A percentile compares a stretch with the other conserved stretches of the same genome.
phyloP scores from a whole-genome alignment of 345 rosid genomes.

The Citrus australasica region DNA sequence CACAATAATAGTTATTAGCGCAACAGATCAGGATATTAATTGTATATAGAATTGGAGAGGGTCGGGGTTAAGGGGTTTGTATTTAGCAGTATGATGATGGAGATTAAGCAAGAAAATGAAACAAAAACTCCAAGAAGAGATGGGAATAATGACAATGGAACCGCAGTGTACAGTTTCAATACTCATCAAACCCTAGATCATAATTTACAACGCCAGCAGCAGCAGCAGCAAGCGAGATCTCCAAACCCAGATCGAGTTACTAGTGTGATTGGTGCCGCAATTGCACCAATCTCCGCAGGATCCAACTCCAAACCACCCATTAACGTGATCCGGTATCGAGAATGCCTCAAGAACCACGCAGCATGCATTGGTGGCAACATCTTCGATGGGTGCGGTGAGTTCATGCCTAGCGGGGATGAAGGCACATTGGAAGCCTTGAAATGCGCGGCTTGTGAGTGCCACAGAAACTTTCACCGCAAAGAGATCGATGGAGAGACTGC shows the following conservation, averaged over 20 bases:
- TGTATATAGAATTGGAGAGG: neutral
- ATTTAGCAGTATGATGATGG: constrained; percentile 24
- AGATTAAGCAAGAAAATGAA: constrained; percentile 41
- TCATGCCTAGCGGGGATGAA: constrained; percentile 95
- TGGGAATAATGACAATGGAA: constrained; percentile 41
- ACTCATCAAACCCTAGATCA: constrained; percentile 82
- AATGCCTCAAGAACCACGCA: constrained; percentile 90
- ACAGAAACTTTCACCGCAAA: constrained; percentile 91
- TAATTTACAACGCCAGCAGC: constrained; percentile 20
- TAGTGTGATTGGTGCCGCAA: constrained; percentile 12
- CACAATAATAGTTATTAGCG: too few species aligned
- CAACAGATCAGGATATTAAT: neutral
- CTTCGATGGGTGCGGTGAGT: constrained; percentile 93
- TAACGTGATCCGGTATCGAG: constrained; percentile 46
- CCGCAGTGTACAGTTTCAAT: constrained; percentile 30
- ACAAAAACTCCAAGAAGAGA: constrained; percentile 39
- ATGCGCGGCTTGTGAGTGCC: constrained; percentile 95
- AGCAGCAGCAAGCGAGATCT: constrained; percentile 24
- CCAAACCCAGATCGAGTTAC: constrained; percentile 37
- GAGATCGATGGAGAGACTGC: constrained; percentile 50
- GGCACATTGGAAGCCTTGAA: constrained; percentile 74
- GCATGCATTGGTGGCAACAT: constrained; percentile 82
- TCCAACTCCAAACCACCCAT: constrained; percentile 32
- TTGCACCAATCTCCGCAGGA: constrained; percentile 24
- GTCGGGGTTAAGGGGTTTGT: neutral